Evolutionary conservation across 495 filamentous ascomycete species (phyloP).

Genomic region (Schizothecium vesticola): DNA sequence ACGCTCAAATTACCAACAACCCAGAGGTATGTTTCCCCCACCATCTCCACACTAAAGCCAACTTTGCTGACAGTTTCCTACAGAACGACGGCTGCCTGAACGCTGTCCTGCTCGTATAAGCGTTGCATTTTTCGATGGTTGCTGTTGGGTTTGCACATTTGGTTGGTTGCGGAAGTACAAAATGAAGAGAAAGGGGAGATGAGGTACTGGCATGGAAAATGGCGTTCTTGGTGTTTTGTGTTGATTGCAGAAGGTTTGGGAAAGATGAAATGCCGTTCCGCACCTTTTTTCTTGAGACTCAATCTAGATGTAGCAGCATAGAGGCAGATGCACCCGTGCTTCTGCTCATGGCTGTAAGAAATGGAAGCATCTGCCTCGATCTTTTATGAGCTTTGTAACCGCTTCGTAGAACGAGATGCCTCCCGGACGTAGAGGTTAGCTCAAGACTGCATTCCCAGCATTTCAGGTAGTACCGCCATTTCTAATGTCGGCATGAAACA

Average conservation of each 20-base stretch:
- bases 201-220: not conserved
- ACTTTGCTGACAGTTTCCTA: conserved; percentile 1
- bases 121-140: not conserved
- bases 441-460: too few species aligned
- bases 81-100: conserved; percentile 44
- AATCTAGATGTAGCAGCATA: not conserved
- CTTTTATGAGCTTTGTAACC: not conserved
- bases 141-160: conserved; percentile 2
- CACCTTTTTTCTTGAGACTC: not conserved
- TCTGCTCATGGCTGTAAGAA: not conserved
- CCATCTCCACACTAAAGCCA: too few species aligned
- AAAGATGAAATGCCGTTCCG: not conserved
- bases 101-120: conserved; percentile 37
- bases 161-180: not conserved
- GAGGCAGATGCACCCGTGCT: not conserved
- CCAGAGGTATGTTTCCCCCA: conserved; percentile 45
- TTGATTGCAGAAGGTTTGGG: not conserved
- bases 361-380: not conserved
- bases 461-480: too few species aligned
- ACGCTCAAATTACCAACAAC: conserved; percentile 67
- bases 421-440: too few species aligned
- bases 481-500: too few species aligned
- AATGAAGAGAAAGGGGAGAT: not conserved
- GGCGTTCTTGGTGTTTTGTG: not conserved
- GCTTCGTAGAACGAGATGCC: too few species aligned